phyloP scores from a whole-genome alignment of 164 flowering plant genomes.

The Amborella trichopoda region DNA sequence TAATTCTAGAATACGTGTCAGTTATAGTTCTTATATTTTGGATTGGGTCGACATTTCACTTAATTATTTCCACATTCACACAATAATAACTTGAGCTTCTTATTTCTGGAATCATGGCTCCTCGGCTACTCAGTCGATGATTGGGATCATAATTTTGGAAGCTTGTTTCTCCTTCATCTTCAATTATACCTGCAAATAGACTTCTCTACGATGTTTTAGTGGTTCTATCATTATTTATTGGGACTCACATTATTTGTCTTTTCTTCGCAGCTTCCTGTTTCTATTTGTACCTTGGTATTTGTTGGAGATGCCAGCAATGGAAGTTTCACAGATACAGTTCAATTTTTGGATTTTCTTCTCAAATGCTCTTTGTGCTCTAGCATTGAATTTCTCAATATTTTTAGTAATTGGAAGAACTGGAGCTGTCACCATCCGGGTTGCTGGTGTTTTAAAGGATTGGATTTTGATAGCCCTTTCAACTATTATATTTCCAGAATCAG shows the following conservation, averaged over 20 bases:
- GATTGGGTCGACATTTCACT: too few species aligned
- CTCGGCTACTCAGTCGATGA: too few species aligned
- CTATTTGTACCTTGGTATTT: conserved; percentile 85
- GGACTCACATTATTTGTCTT: background rate
- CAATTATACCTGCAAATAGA: too few species aligned
- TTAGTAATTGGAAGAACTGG: conserved; percentile 94
- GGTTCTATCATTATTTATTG: background rate
- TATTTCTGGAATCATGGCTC: too few species aligned
- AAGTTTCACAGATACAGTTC: conserved; percentile 79
- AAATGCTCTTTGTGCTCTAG: conserved; percentile 85
- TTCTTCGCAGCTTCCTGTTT: conserved; percentile 70
- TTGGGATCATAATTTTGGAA: too few species aligned
- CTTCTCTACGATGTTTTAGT: too few species aligned
- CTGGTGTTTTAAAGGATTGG: conserved; percentile 98
- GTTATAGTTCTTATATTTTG: too few species aligned
- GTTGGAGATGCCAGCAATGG: conserved; percentile 75
- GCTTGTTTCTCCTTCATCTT: too few species aligned
- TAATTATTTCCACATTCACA: too few species aligned
- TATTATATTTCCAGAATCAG: conserved; percentile 85
- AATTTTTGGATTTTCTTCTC: conserved; percentile 95
- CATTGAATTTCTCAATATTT: conserved; percentile 91
- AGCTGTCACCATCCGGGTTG: conserved; percentile 92
- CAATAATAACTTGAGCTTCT: too few species aligned
- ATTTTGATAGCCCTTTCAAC: conserved; percentile 95
- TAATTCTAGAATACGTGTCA: too few species aligned